A percentile compares a stretch with the other conserved stretches of the same genome.
Conservation (phyloP, 495 filamentous ascomycete genomes). For the Penicillium pulvis region DNA sequence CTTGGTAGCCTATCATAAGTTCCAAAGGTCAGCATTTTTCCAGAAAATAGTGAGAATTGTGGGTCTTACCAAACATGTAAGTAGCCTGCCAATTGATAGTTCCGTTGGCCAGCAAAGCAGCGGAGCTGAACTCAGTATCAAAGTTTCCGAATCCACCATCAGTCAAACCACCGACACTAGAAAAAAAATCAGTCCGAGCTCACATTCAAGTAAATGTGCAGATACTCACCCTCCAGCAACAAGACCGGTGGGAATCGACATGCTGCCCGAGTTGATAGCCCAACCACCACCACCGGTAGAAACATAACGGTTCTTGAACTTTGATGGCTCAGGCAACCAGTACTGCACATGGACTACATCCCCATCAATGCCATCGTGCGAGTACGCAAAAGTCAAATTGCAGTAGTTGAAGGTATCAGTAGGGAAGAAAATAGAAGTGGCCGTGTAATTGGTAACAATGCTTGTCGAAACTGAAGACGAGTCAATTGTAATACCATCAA, state of each 20-base stretch:
- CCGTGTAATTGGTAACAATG: conserved; percentile 33
- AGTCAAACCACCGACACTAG: conserved; percentile 38
- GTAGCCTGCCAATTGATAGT: conserved; percentile 43
- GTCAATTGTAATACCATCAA: conserved; percentile 37
- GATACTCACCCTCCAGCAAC: conserved; percentile 36
- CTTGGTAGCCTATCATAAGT: conserved; percentile 30
- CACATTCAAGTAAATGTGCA: neutral
- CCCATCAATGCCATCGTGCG: conserved; percentile 37
- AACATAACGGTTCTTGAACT: conserved; percentile 44
- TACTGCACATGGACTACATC: conserved; percentile 38
- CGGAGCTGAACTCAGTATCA: conserved; percentile 30
- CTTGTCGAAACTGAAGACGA: conserved; percentile 31
- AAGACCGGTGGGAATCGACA: conserved; percentile 36
- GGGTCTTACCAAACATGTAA: conserved; percentile 40
- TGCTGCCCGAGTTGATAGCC: conserved; percentile 43
- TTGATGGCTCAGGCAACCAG: conserved; percentile 38
- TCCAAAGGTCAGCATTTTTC: neutral
- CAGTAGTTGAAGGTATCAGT: conserved; percentile 31
- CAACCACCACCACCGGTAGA: conserved; percentile 46
- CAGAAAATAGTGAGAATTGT: neutral
- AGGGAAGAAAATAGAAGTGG: conserved; percentile 28
- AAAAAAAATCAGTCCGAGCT: neutral
- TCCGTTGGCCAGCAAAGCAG: conserved; percentile 41
- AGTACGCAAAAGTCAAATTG: conserved; percentile 48
- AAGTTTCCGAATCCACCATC: conserved; percentile 52